Evolutionary conservation across 352 stramenopile genomes (phyloP).

Genomic region (Phytophthora capsici): DNA sequence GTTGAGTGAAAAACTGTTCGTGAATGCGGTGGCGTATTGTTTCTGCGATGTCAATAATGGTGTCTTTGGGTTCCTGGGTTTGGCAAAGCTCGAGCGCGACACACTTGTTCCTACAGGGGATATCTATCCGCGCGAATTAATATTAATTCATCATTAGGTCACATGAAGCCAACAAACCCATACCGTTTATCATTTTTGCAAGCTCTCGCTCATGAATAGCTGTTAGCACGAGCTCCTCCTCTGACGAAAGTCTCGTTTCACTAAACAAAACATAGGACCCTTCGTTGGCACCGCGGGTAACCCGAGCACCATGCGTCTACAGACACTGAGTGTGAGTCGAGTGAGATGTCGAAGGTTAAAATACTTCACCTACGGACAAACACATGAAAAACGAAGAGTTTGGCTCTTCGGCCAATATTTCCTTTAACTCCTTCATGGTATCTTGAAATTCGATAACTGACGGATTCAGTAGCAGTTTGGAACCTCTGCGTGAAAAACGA

Average conservation of each 20-base stretch:
- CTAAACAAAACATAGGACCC: slow-evolving; percentile 78
- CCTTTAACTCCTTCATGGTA: slow-evolving; percentile 66
- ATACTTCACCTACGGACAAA: slow-evolving; percentile 48
- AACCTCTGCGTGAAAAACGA: slow-evolving; percentile 54
- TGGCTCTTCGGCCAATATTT: slow-evolving; percentile 37
- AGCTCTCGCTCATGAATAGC: slow-evolving; percentile 69
- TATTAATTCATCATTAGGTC: background rate
- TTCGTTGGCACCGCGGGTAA: slow-evolving; percentile 57
- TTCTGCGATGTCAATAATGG: slow-evolving; percentile 32
- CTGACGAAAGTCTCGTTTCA: slow-evolving; percentile 69
- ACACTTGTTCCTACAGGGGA: slow-evolving; percentile 72
- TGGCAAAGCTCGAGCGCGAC: slow-evolving; percentile 76
- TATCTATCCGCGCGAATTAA: slow-evolving; percentile 35
- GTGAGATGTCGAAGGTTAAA: too few relatives aligned
- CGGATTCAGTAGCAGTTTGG: slow-evolving; percentile 77
- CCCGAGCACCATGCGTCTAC: slow-evolving; percentile 73
- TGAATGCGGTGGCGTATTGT: slow-evolving; percentile 60
- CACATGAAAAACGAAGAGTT: slow-evolving; percentile 73
- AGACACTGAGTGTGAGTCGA: background rate
- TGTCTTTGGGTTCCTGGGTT: slow-evolving; percentile 53
- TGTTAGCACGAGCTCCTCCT: slow-evolving; percentile 75
- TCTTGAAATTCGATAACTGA: slow-evolving; percentile 85
- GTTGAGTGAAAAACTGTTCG: slow-evolving; percentile 39
- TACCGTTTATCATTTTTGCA: slow-evolving; percentile 65
- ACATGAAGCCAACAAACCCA: background rate